phyloP scores from a whole-genome alignment of 2,329 filamentous ascomycete species.

The Trichoderma lentiforme region DNA sequence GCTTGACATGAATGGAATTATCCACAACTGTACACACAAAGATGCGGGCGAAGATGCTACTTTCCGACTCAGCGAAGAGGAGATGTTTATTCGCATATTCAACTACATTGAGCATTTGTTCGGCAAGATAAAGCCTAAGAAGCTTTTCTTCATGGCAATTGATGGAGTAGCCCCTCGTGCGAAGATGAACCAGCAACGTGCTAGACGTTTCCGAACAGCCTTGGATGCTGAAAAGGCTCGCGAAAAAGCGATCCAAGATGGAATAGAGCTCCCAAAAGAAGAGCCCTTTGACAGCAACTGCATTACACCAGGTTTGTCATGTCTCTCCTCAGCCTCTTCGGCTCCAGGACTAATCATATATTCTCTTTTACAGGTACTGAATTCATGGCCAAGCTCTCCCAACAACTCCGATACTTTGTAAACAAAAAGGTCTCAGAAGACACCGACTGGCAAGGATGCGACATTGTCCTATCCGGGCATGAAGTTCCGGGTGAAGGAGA shows the following conservation, averaged over 20 bases:
- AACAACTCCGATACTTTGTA: slow-evolving; percentile 96
- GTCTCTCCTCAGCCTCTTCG: not conserved
- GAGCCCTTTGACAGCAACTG: slow-evolving; percentile 98
- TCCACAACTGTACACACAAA: slow-evolving; percentile 98
- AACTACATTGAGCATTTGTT: slow-evolving; percentile 99
- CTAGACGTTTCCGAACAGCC: slow-evolving; percentile 90
- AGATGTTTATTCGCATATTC: slow-evolving; percentile 99
- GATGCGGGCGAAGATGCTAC: slow-evolving; percentile 82
- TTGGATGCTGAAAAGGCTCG: slow-evolving; percentile 84
- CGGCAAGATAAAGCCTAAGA: slow-evolving; percentile 96
- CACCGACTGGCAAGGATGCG: slow-evolving; percentile 93
- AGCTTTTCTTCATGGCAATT: slow-evolving; percentile 99
- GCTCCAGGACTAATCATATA: not conserved
- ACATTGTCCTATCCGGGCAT: slow-evolving; percentile 93
- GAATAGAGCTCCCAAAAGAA: slow-evolving; percentile 89
- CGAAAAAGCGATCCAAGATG: slow-evolving; percentile 87
- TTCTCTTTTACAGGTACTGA: slow-evolving; percentile 58
- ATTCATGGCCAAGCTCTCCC: slow-evolving; percentile 95
- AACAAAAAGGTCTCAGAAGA: slow-evolving; percentile 98
- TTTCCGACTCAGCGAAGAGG: slow-evolving; percentile 91
- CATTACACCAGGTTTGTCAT: slow-evolving; percentile 73
- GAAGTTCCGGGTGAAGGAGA: slow-evolving; percentile 98
- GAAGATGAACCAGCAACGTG: slow-evolving; percentile 99
- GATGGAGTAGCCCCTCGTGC: slow-evolving; percentile 95
- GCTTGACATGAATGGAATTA: slow-evolving; percentile 99